Evolutionary conservation across 768 basidiomycete species (phyloP).

Genomic region (Amanita rimosa): DNA sequence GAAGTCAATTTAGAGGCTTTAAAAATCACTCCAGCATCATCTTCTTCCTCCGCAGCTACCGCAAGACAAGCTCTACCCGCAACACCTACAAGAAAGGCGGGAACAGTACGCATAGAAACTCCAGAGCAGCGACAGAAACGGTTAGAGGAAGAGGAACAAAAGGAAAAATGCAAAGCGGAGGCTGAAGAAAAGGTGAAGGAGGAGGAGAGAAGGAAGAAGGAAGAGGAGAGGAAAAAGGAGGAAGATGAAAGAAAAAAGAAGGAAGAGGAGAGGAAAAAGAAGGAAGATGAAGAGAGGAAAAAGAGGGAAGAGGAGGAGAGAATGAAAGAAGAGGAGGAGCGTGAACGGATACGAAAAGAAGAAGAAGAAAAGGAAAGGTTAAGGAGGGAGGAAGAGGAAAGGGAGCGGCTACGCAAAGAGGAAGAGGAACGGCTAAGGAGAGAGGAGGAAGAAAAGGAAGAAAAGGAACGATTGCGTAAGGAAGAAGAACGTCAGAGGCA

Average conservation of each 20-base stretch:
- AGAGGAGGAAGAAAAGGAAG: slow-evolving; percentile 18
- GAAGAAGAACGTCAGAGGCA: slow-evolving; percentile 23
- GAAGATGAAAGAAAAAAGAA: slow-evolving; percentile 20
- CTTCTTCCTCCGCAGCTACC: slow-evolving; percentile 23
- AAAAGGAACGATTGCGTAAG: slow-evolving; percentile 17
- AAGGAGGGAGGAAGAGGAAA: slow-evolving; percentile 21
- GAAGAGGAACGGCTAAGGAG: slow-evolving; percentile 16
- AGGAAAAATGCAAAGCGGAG: slow-evolving; percentile 12
- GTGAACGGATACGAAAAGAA: slow-evolving; percentile 16
- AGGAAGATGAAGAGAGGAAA: slow-evolving; percentile 17
- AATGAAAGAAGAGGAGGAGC: slow-evolving; percentile 21
- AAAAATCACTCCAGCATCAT: slow-evolving; percentile 30
- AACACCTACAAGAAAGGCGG: slow-evolving; percentile 23
- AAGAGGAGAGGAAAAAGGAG: slow-evolving; percentile 32
- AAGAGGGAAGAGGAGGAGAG: slow-evolving; percentile 21
- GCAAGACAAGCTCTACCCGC: slow-evolving; percentile 28
- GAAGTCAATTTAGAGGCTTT: slow-evolving; percentile 52
- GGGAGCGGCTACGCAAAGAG: slow-evolving; percentile 23
- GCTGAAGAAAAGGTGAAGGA: slow-evolving; percentile 8
- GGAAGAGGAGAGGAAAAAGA: slow-evolving; percentile 25
- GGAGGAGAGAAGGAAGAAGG: slow-evolving; percentile 29
- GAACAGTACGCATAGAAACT: slow-evolving; percentile 54
- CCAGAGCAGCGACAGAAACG: slow-evolving; percentile 31
- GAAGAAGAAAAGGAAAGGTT: slow-evolving; percentile 17
- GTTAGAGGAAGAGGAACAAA: slow-evolving; percentile 22